A percentile compares a stretch with the other conserved stretches of the same genome.
Evolutionary conservation across 768 basidiomycete species (phyloP).

Genomic region (Leccinum variicolor): DNA sequence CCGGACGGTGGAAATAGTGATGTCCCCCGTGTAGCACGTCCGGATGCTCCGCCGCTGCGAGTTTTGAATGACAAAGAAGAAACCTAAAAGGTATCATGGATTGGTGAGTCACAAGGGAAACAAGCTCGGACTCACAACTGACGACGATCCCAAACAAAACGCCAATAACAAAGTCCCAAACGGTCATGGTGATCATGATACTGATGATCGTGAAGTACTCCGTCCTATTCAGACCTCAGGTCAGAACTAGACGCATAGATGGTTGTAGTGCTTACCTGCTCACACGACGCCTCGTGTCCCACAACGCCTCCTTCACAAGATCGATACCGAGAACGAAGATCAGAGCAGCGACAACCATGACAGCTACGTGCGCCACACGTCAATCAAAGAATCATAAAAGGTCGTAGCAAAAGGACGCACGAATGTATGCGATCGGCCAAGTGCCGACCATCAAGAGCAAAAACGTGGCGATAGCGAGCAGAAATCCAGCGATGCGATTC

Average conservation of each 20-base stretch:
- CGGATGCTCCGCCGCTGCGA: constrained; percentile 85
- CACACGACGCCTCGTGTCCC: constrained; percentile 91
- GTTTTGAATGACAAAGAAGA: constrained; percentile 97
- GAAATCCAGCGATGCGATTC: constrained; percentile 77
- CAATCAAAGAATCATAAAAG: not conserved
- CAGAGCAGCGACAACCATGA: constrained; percentile 86
- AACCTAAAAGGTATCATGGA: constrained; percentile 40
- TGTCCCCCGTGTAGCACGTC: constrained; percentile 75
- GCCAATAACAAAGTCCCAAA: constrained; percentile 92
- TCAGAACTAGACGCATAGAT: constrained; percentile 4
- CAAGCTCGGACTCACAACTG: constrained; percentile 57
- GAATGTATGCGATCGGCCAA: constrained; percentile 86
- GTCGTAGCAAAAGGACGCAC: constrained; percentile 42
- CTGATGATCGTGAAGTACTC: constrained; percentile 83
- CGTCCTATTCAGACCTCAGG: constrained; percentile 36
- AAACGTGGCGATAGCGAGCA: constrained; percentile 75
- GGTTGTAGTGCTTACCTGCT: constrained; percentile 51
- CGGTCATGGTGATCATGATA: constrained; percentile 91
- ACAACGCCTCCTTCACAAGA: constrained; percentile 90
- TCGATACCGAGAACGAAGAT: constrained; percentile 96
- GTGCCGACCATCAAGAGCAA: constrained; percentile 80
- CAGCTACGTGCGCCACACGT: constrained; percentile 45
- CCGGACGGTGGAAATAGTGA: constrained; percentile 87
- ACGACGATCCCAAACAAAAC: constrained; percentile 90
- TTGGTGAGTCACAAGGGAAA: not conserved